Percentiles rank a stretch among this genome's conserved stretches.
Conservation (phyloP, 768 basidiomycete genomes). For the Hygrophoropsis aurantiaca region DNA sequence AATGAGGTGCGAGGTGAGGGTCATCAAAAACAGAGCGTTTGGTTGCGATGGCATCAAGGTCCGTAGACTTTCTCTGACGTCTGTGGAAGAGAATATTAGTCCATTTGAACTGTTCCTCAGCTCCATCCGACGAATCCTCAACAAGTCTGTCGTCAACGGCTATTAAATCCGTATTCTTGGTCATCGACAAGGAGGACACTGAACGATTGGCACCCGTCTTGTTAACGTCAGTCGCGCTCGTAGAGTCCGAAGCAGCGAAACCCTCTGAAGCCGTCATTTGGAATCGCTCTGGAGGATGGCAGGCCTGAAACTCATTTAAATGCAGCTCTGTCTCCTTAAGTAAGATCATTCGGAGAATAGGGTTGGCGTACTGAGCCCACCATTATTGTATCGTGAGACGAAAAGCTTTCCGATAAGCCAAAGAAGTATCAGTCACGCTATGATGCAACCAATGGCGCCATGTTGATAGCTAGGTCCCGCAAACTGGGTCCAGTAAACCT, state of each 20-base stretch:
- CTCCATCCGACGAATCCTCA: constrained; percentile 11
- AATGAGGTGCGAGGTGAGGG: constrained; percentile 41
- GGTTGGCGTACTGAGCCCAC: not conserved
- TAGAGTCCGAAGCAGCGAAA: no score
- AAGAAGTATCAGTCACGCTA: not conserved
- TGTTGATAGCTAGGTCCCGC: no score
- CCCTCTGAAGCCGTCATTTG: no score
- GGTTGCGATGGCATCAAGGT: constrained; percentile 45
- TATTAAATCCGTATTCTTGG: not conserved
- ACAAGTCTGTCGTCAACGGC: not conserved
- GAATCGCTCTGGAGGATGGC: no score
- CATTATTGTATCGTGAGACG: not conserved
- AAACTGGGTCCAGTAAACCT: no score
- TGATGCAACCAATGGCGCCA: not conserved
- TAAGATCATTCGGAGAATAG: not conserved
- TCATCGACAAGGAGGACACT: not conserved
- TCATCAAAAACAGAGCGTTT: constrained; percentile 54
- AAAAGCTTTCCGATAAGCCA: not conserved
- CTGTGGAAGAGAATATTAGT: constrained; percentile 4
- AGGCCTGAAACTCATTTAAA: no score
- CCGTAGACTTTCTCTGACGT: constrained; percentile 1
- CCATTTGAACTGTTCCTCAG: constrained; percentile 6
- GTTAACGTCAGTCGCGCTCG: no score
- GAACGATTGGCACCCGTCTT: no score
- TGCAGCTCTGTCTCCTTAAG: not conserved